A percentile compares a stretch with the other conserved stretches of the same genome.
Evolutionary conservation across 805 yeast genomes (phyloP).

Genomic region (Ogataea chonburiensis): DNA sequence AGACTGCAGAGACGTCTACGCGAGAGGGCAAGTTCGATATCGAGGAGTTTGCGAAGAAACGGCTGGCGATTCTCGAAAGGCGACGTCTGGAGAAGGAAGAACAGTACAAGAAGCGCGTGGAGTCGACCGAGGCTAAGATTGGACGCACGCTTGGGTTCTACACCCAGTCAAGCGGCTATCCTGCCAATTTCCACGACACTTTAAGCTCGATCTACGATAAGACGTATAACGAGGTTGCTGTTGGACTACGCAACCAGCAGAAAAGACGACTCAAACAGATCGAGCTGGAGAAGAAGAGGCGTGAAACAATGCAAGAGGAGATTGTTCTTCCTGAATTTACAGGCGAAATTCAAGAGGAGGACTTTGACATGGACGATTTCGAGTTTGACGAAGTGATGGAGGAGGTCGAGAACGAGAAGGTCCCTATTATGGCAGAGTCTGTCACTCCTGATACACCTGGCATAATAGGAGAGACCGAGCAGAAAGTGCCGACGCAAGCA

Average conservation of each 20-base stretch:
- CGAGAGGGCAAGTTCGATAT: slow-evolving; percentile 46
- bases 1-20: slow-evolving; percentile 7
- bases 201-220: slow-evolving; percentile 19
- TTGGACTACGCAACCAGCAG: slow-evolving; percentile 34
- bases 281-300: slow-evolving; percentile 30
- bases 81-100: slow-evolving; percentile 34
- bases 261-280: slow-evolving; percentile 31
- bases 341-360: slow-evolving; percentile 21
- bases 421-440: no score
- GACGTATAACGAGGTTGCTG: slow-evolving; percentile 24
- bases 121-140: slow-evolving; percentile 33
- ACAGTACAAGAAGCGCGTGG: slow-evolving; percentile 33
- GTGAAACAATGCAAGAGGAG: slow-evolving; percentile 28
- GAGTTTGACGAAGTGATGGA: slow-evolving; percentile 30
- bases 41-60: slow-evolving; percentile 51
- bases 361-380: slow-evolving; percentile 32
- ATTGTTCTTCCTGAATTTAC: slow-evolving; percentile 19
- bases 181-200: slow-evolving; percentile 23
- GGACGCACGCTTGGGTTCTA: slow-evolving; percentile 35
- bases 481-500: neutral
- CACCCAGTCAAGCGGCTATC: slow-evolving; percentile 22
- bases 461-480: no score
- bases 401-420: slow-evolving; percentile 4
- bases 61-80: slow-evolving; percentile 40
- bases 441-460: no score